phyloP scores from a whole-genome alignment of 2,329 filamentous ascomycete species.

The Fusarium falciforme region DNA sequence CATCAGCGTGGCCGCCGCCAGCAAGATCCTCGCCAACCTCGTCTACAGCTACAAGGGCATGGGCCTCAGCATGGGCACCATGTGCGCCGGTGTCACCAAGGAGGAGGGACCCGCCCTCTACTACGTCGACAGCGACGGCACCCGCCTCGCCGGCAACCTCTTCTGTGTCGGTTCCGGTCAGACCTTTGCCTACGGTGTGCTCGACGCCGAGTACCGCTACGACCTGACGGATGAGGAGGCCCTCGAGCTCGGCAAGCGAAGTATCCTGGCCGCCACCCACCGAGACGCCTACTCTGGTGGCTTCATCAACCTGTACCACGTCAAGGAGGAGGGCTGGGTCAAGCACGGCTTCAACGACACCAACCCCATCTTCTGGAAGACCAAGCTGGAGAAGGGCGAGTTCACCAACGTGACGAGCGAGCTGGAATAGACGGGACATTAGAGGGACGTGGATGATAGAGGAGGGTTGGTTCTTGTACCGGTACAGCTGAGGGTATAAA shows the following conservation, averaged over 20 bases:
- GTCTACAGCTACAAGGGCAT: conserved; percentile 99
- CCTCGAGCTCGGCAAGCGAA: conserved; percentile 88
- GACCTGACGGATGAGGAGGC: conserved; percentile 89
- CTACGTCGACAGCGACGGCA: conserved; percentile 97
- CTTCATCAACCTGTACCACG: conserved; percentile 98
- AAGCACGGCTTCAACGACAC: conserved; percentile 99
- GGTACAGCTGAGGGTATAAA: conserved; percentile 8
- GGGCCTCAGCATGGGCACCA: conserved; percentile 98
- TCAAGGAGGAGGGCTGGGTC: conserved; percentile 99
- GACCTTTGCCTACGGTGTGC: conserved; percentile 98
- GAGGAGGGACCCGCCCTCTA: conserved; percentile 97
- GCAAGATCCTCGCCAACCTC: conserved; percentile 98
- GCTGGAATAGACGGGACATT: conserved; percentile 61
- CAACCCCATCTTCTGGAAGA: conserved; percentile 99
- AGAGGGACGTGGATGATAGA: conserved; percentile 31
- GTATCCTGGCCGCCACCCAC: conserved; percentile 96
- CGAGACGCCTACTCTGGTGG: conserved; percentile 98
- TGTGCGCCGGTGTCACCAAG: conserved; percentile 97
- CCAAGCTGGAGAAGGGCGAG: conserved; percentile 97
- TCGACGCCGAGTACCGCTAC: conserved; percentile 95
- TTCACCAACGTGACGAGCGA: conserved; percentile 93
- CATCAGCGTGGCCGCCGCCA: conserved; percentile 96
- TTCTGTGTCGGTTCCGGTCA: conserved; percentile 99
- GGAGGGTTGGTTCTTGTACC: conserved; percentile 30
- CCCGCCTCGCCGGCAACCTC: conserved; percentile 89